A percentile compares a stretch with the other conserved stretches of the same genome.
These are phyloP conservation scores for Durotheca rogersii DNA, from an alignment of 495 filamentous ascomycete species.

Conservation along the genomic window DNA sequence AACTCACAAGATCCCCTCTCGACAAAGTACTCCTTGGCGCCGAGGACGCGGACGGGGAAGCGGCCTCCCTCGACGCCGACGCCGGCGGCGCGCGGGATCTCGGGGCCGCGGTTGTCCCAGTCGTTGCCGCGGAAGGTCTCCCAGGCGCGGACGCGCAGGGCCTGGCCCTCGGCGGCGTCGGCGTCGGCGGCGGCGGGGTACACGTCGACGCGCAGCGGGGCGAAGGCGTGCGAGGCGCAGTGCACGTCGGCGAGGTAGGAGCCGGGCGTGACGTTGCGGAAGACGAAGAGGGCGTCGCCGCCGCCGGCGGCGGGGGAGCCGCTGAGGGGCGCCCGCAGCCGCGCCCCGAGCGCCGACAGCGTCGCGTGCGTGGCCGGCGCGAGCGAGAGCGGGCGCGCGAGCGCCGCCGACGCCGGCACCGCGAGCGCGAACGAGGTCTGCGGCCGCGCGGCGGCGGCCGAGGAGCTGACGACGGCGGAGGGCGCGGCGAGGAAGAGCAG, in stretches of 20 bases:
- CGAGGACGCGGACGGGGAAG: constrained; percentile 63
- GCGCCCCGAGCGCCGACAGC: constrained; percentile 56
- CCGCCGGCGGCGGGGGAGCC: constrained; percentile 61
- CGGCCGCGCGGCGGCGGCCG: neutral
- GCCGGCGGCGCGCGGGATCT: constrained; percentile 43
- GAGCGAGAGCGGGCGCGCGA: constrained; percentile 59
- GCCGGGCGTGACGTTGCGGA: constrained; percentile 63
- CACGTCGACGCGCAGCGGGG: constrained; percentile 77
- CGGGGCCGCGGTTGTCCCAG: constrained; percentile 77
- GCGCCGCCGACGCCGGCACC: constrained; percentile 50
- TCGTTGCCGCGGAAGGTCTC: constrained; percentile 87
- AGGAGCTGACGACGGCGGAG: constrained; percentile 10
- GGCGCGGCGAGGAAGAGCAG: constrained; percentile 11
- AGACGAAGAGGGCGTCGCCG: too few relatives aligned
- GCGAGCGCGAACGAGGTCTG: constrained; percentile 37
- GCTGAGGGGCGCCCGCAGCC: constrained; percentile 58
- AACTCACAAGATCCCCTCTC: constrained; percentile 71
- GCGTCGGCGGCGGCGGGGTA: too few relatives aligned
- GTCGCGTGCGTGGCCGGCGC: constrained; percentile 72
- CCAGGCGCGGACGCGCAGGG: constrained; percentile 66
- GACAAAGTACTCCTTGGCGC: constrained; percentile 69
- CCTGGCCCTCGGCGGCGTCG: constrained; percentile 25
- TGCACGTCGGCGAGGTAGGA: constrained; percentile 82
- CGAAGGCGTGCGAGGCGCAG: constrained; percentile 69
- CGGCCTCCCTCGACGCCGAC: constrained; percentile 24